These are phyloP conservation scores for Cercospora sp. DNA, from an alignment of 2,329 filamentous ascomycete genomes.

Conservation along the genomic window DNA sequence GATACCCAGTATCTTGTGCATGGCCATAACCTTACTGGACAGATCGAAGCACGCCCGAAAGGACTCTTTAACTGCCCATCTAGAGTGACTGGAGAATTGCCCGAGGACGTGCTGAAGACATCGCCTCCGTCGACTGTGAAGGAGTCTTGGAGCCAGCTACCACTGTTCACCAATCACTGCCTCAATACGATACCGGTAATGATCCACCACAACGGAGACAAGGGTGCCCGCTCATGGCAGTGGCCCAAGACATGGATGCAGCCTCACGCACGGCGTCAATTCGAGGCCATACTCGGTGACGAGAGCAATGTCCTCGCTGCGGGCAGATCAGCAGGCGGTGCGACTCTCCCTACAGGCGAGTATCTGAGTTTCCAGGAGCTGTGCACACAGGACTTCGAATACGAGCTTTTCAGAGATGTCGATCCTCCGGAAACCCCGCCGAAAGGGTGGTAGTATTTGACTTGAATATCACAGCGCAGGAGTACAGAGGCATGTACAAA, in stretches of 20 bases:
- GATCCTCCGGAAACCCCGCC: conserved; percentile 13
- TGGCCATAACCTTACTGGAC: conserved; percentile 16
- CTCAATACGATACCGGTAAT: conserved; percentile 32
- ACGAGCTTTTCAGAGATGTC: conserved; percentile 26
- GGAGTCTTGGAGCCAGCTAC: conserved; percentile 23
- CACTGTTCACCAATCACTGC: conserved; percentile 31
- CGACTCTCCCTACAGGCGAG: conserved; percentile 45
- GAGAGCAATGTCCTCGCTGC: conserved; percentile 23
- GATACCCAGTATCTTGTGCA: conserved; percentile 21
- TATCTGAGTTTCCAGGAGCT: conserved; percentile 27
- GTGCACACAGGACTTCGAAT: conserved; percentile 25
- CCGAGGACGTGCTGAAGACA: conserved; percentile 25
- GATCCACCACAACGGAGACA: conserved; percentile 34
- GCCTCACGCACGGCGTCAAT: conserved; percentile 12
- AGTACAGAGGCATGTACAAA: neutral
- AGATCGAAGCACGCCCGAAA: conserved; percentile 15
- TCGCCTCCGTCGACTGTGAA: conserved; percentile 18
- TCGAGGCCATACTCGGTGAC: conserved; percentile 36
- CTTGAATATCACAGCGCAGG: neutral
- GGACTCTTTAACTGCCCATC: conserved; percentile 15
- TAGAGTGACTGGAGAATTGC: conserved; percentile 16
- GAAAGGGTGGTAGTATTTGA: neutral
- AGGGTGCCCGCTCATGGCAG: conserved; percentile 20
- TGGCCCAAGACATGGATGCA: conserved; percentile 29
- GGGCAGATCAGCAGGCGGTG: conserved; percentile 39